These are phyloP conservation scores for Euphorbia lathyris DNA, from an alignment of 345 rosid species.

Conservation along the genomic window DNA sequence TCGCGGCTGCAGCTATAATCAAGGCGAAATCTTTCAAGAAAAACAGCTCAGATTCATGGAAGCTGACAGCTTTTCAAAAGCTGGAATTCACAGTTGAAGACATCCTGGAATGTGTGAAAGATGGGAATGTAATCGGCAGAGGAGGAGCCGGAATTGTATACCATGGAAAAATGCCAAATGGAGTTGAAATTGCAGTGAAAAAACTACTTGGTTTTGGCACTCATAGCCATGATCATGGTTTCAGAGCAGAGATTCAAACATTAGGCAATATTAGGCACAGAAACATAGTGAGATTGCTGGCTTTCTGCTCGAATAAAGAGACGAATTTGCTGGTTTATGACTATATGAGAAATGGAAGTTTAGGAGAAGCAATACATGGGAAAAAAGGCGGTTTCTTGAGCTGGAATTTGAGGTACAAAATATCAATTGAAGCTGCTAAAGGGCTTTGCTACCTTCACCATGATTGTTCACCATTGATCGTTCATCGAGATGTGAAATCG, in stretches of 20 bases:
- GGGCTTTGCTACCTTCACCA: conserved; percentile 94
- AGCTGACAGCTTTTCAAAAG: conserved; percentile 78
- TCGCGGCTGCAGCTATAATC: conserved; percentile 57
- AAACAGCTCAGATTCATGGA: conserved; percentile 59
- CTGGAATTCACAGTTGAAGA: conserved; percentile 65
- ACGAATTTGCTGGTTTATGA: conserved; percentile 84
- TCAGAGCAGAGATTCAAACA: conserved; percentile 84
- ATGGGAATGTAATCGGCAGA: conserved; percentile 75
- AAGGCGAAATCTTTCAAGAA: conserved; percentile 41
- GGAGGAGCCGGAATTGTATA: conserved; percentile 95
- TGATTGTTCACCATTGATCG: conserved; percentile 82
- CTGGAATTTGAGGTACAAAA: conserved; percentile 76
- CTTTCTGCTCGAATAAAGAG: conserved; percentile 78
- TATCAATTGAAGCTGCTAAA: conserved; percentile 87
- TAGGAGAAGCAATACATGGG: conserved; percentile 86
- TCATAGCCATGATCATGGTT: conserved; percentile 75
- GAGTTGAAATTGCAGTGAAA: conserved; percentile 82
- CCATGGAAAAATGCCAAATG: conserved; percentile 80
- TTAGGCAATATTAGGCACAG: conserved; percentile 85
- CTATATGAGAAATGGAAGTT: conserved; percentile 91
- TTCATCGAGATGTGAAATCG: conserved; percentile 90
- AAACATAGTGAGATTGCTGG: conserved; percentile 82
- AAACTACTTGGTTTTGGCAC: conserved; percentile 59
- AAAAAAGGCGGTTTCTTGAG: conserved; percentile 63
- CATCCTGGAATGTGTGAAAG: conserved; percentile 86